phyloP scores from a whole-genome alignment of 1,139 yeast species.

The Suhomyces terraborum region DNA sequence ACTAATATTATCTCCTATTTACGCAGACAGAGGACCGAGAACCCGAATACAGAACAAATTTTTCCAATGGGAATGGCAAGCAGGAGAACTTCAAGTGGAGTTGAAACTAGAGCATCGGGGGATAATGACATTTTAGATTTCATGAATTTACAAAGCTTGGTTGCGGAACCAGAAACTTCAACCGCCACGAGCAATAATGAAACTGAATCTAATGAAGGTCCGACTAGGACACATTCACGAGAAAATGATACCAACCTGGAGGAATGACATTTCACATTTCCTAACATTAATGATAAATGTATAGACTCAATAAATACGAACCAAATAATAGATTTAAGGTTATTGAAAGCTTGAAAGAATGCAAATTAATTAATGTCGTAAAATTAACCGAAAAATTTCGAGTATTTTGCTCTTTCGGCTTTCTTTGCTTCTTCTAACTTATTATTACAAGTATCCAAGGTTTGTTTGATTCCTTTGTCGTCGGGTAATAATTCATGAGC shows the following conservation, averaged over 20 bases:
- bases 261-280: background rate
- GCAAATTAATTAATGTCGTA: background rate
- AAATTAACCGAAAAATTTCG: slow-evolving; percentile 52
- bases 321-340: background rate
- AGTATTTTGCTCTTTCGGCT: slow-evolving; percentile 26
- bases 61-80: slow-evolving; percentile 56
- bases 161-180: slow-evolving; percentile 10
- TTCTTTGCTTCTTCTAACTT: slow-evolving; percentile 50
- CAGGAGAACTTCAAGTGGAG: slow-evolving; percentile 51
- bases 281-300: background rate
- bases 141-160: slow-evolving; percentile 30
- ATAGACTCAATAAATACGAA: background rate
- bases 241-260: background rate
- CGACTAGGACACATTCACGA: background rate
- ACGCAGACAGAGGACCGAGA: slow-evolving; percentile 16
- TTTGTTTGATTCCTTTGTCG: slow-evolving; percentile 53
- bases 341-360: background rate
- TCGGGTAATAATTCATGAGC: slow-evolving; percentile 50
- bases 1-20: slow-evolving; percentile 30
- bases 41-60: slow-evolving; percentile 23
- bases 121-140: slow-evolving; percentile 27
- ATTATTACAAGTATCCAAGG: slow-evolving; percentile 46
- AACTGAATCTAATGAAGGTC: background rate
- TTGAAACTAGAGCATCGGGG: slow-evolving; percentile 34
- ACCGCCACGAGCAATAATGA: background rate